Evolutionary conservation across 1,284 basidiomycete species (phyloP).

Genomic region (Cutaneotrichosporon curvatum): DNA sequence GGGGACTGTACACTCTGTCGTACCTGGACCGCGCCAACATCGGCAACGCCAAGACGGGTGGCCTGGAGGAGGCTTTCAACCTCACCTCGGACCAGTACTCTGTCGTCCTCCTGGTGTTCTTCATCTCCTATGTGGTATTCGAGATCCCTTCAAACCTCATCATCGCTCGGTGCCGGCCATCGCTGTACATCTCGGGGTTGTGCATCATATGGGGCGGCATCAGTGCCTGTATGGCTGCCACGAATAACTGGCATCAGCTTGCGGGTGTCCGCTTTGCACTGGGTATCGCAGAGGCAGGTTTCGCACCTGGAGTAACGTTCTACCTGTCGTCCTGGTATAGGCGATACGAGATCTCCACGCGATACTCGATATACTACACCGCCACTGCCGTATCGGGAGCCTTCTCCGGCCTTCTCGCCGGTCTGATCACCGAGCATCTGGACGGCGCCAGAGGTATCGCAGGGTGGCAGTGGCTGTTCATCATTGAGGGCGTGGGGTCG

Average conservation of each 20-base stretch:
- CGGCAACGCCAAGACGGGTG: conserved; percentile 39
- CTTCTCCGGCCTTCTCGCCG: conserved; percentile 46
- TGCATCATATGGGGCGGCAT: conserved; percentile 40
- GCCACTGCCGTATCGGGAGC: conserved; percentile 46
- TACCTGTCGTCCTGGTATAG: conserved; percentile 23
- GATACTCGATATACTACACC: conserved; percentile 43
- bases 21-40: conserved; percentile 45
- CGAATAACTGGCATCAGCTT: conserved; percentile 29
- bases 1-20: conserved; percentile 41
- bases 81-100: conserved; percentile 44
- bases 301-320: conserved; percentile 34
- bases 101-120: conserved; percentile 30
- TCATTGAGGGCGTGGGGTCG: conserved; percentile 40
- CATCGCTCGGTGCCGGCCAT: conserved; percentile 32
- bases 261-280: conserved; percentile 37
- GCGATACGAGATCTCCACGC: conserved; percentile 7
- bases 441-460: conserved; percentile 37
- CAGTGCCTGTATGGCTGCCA: conserved; percentile 36
- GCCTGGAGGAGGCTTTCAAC: conserved; percentile 30
- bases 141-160: conserved; percentile 38
- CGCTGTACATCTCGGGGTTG: conserved; percentile 26
- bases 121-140: conserved; percentile 34
- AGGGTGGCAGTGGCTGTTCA: conserved; percentile 46
- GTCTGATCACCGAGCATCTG: conserved; percentile 40
- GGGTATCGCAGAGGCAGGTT: conserved; percentile 31